Base-by-base conservation (phyloP, 352 stramenopile species). In the Globisporangium heterothallicum region DNA sequence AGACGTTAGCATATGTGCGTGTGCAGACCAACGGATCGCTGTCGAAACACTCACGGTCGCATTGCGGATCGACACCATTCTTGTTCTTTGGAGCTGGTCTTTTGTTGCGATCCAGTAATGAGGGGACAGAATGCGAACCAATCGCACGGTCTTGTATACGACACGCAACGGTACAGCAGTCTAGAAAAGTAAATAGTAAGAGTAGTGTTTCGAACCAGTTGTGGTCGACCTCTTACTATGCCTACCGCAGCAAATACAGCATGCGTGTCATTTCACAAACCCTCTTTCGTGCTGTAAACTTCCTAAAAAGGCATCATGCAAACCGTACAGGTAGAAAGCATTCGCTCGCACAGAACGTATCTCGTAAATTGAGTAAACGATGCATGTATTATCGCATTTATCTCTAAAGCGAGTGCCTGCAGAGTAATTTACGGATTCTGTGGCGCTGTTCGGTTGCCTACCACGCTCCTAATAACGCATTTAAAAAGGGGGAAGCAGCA, bases 51-150 rank as follows among this genome's bases (percentile, higher is more conserved):
- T 45, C 56, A 92, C 81, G 58, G 85, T 97, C 21, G 94, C 94
- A 69, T 97, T 97, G 52, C 94, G 86, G 64, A 98, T 98, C 44
- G 86, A 97, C 57, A 98, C 92, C 92, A 98, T 98, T 18, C 26
- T 79, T 48, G 42, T 18, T 13, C 41, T 46, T 46, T 1, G 2
- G n/a, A n/a, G n/a, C 4, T 2, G 12, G 14, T 50, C 35, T 16
- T 49, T 41, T 25, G 18, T 40, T 52, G 30, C 53, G 47, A 61
- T 61, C 54, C 54, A 53, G 4, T 32, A 38, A 38, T 38, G 32
- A 38, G 32, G 32, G 32, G 32, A 16, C 32, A 38, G 32, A 8
- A 38, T 38, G n/a, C 9, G 30, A 36, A 8, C 12, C 30, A 3
- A 8, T 3, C 1, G 9, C 12, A 38, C 4, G n/a, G 32, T 18